A percentile compares a stretch with the other conserved stretches of the same genome.
Conservation (phyloP, 495 filamentous ascomycete species). For the Friedmanniomyces endolithicus region DNA sequence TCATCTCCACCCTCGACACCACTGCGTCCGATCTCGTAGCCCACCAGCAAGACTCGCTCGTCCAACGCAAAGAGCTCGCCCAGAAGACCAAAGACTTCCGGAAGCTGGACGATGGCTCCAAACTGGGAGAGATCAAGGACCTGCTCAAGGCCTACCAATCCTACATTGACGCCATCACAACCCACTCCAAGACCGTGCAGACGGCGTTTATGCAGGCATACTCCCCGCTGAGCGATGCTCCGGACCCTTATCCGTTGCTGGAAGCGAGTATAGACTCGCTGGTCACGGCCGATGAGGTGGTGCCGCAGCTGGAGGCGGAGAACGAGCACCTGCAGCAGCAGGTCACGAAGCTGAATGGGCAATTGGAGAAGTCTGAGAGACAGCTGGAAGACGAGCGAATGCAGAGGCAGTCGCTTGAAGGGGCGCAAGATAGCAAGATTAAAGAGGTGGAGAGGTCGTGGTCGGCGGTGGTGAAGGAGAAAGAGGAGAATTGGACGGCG, state of each 20-base stretch:
- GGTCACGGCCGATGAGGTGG: conserved; percentile 74
- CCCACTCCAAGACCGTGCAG: conserved; percentile 82
- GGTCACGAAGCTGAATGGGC: conserved; percentile 69
- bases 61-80: conserved; percentile 90
- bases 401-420: conserved; percentile 61
- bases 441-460: conserved; percentile 85
- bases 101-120: conserved; percentile 83
- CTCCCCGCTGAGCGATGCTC: conserved; percentile 83
- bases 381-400: conserved; percentile 60
- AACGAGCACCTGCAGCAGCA: conserved; percentile 73
- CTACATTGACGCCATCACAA: conserved; percentile 92
- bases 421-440: conserved; percentile 57
- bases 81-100: conserved; percentile 98
- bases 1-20: conserved; percentile 78
- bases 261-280: conserved; percentile 94
- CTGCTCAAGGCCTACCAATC: conserved; percentile 85
- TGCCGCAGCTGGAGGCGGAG: conserved; percentile 76
- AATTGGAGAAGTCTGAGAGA: conserved; percentile 75
- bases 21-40: conserved; percentile 86
- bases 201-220: conserved; percentile 87
- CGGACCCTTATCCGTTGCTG: conserved; percentile 90
- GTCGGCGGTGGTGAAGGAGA: conserved; percentile 85
- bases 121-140: conserved; percentile 75
- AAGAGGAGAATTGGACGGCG: conserved; percentile 89
- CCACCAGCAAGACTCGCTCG: conserved; percentile 79